phyloP scores from a whole-genome alignment of 2,329 filamentous ascomycete genomes.

The Chrysoporthe puriensis region DNA sequence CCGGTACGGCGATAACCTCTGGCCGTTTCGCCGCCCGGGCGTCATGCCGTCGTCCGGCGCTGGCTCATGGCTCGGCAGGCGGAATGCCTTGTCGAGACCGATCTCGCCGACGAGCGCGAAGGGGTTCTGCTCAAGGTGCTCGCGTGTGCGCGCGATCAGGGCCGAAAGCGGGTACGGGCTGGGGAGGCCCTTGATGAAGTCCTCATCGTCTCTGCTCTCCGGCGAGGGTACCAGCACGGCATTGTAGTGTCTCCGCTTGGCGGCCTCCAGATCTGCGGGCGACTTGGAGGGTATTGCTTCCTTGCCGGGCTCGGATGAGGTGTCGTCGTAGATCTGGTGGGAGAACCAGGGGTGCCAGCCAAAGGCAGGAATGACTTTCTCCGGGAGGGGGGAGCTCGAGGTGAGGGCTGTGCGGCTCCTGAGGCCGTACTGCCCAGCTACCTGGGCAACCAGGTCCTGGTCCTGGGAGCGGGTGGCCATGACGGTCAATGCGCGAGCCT shows the following conservation, averaged over 20 bases:
- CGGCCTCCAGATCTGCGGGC: conserved; percentile 33
- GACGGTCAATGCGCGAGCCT: conserved; percentile 66
- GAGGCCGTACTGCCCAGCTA: conserved; percentile 60
- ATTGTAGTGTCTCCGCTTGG: conserved; percentile 64
- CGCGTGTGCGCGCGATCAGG: conserved; percentile 60
- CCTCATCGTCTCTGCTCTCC: conserved; percentile 41
- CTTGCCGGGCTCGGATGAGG: conserved; percentile 30
- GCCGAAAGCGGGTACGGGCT: conserved; percentile 62
- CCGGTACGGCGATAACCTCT: conserved; percentile 67
- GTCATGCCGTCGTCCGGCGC: conserved; percentile 61
- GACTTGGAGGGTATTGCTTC: conserved; percentile 38
- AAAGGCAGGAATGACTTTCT: conserved; percentile 67
- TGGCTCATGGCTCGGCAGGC: conserved; percentile 59
- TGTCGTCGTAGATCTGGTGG: conserved; percentile 72
- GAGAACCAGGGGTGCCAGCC: conserved; percentile 91
- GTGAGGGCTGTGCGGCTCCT: conserved; percentile 31
- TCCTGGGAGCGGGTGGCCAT: conserved; percentile 80
- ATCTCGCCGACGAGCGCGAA: conserved; percentile 75
- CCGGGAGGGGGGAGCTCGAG: background rate
- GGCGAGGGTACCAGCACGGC: conserved; percentile 64
- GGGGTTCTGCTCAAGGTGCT: conserved; percentile 60
- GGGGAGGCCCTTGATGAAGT: conserved; percentile 56
- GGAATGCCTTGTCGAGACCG: conserved; percentile 77
- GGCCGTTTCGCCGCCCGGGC: conserved; percentile 71
- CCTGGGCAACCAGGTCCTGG: conserved; percentile 69